Evolutionary conservation across 305 asterid genomes (phyloP).

Genomic region (Fraxinus latifolia): DNA sequence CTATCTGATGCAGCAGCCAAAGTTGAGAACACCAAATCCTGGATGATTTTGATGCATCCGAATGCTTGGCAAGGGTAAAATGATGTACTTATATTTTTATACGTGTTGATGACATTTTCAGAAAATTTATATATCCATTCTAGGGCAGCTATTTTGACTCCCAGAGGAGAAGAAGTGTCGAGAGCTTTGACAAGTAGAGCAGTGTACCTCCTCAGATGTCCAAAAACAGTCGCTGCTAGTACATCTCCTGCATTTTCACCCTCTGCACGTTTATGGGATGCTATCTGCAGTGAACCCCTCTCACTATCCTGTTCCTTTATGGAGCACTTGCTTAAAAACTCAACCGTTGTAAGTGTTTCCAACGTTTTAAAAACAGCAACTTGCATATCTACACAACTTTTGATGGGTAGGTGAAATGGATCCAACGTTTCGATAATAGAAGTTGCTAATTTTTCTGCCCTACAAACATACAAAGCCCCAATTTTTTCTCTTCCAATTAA

Average conservation of each 20-base stretch:
- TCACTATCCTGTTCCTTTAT: conserved; percentile 40
- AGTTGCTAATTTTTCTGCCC: conserved; percentile 59
- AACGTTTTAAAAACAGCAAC: conserved; percentile 58
- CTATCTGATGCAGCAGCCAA: conserved; percentile 78
- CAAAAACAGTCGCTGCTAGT: conserved; percentile 49
- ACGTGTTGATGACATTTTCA: conserved; percentile 51
- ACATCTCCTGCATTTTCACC: conserved; percentile 44
- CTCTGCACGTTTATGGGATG: conserved; percentile 33
- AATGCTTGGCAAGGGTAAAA: conserved; percentile 67
- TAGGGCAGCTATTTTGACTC: conserved; percentile 76
- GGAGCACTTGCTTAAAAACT: conserved; percentile 63
- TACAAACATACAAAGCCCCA: conserved; percentile 43
- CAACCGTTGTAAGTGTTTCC: conserved; percentile 64
- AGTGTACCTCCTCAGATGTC: conserved; percentile 61
- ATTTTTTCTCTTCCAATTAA: conserved; percentile 46
- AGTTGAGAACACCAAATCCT: conserved; percentile 64
- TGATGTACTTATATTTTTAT: conserved; percentile 42
- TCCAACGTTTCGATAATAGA: conserved; percentile 51
- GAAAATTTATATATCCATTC: conserved; percentile 70
- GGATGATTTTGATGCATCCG: conserved; percentile 56
- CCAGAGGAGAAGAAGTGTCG: conserved; percentile 62
- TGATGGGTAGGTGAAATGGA: conserved; percentile 60
- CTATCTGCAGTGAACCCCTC: conserved; percentile 38
- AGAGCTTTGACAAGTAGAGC: conserved; percentile 67
- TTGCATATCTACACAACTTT: conserved; percentile 65